Base-by-base conservation (phyloP, 1,284 basidiomycete species). In the Kwoniella shivajii region DNA sequence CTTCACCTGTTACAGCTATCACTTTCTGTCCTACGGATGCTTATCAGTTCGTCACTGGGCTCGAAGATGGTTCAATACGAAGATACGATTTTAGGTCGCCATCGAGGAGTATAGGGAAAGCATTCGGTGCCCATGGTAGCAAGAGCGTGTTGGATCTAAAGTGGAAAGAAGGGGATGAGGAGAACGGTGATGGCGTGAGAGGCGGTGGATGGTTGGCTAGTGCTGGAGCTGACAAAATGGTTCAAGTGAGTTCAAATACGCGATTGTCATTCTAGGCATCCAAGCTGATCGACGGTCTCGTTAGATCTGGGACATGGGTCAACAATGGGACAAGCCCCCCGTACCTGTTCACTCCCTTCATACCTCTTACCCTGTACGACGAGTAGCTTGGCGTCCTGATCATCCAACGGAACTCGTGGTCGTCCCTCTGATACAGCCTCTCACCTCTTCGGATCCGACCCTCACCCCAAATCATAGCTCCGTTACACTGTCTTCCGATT, bases 1-100 rank as follows among this genome's bases (percentile, higher is more conserved):
- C 88, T 2, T 84, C 84, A 0, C 81, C 86, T 4, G 84, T 92
- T 42, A 84, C 88, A 9, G 84, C 87, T 1, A 79, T 92, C 26
- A 84, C 84, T 1, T 88, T 92, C 64, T 89, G 88, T 1, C 87
- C 87, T 0, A 65, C 83, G 56, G 82, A 85, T 54, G 85, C 87
- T 0, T 80, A 88, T 24, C 85, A 88, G 64, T 87, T 87, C 11
- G 80, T 89, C 6, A 85, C 87, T 0, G 91, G 89, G 2, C 80
- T 90, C 3, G 90, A 93, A 64, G 90, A 89, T 61, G 91, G 90
- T 0, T 66, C 69, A 0, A 69, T 80, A 36, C 71, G 75, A 64
- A 87, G 88, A 63, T 92, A 90, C 85, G 91, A 93, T 71, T 78
- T 91, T 55, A 84, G 85, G 56, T 85, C 86, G 4, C 86, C 87